Evolutionary conservation across 2,329 filamentous ascomycete genomes (phyloP), one percentile per base, ranked within the genome.

Genomic region (Thielaviopsis euricoi): DNA sequence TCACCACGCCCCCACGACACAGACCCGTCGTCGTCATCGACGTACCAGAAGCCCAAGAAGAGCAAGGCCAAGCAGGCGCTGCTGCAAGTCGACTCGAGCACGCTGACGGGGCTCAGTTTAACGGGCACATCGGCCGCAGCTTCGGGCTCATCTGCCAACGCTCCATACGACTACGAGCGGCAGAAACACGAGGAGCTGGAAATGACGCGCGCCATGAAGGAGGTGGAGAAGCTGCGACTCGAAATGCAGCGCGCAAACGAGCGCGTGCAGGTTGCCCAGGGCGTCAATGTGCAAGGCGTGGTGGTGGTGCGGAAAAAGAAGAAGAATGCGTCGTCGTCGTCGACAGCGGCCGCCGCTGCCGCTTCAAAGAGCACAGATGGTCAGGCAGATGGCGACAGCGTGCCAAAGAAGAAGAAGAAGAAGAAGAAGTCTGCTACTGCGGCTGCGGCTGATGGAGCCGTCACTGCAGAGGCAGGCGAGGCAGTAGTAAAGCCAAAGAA

Each of bases 171-270:
- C 59, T 76, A 81, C 55, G 86, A 89, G 65, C 76, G 76, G 56
- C 80, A 84, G 62, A 79, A 85, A 66, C 80, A 79, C 17, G 89
- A 95, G 66, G 89, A 96, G 61, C 82, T 81, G 1, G 90, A 96
- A 70, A 95, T 96, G 88, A 82, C 81, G 51, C 82, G 82, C 65
- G 93, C 91, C 9, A 82, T 96, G 75, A 84, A 85, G 68, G 87
- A 96, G 68, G 87, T 98, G 2, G 91, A 97, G 72, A 77, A 83
- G 55, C 73, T 94, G 60, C 77, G 93, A 56, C 74, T 96, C 58
- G 88, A 95, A 71, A 95, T 97, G 89, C 87, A 90, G 71, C 74
- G 86, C 58, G 84, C 83, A 43, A 87, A 85, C 64, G 87, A 90
- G 71, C 74, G 85, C 58, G 83, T 90, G 43, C 79, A 86, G 63